Evolutionary conservation across 352 stramenopile species (phyloP), one percentile per base, ranked within the genome.

Genomic region (Aphanomyces euteiches): DNA sequence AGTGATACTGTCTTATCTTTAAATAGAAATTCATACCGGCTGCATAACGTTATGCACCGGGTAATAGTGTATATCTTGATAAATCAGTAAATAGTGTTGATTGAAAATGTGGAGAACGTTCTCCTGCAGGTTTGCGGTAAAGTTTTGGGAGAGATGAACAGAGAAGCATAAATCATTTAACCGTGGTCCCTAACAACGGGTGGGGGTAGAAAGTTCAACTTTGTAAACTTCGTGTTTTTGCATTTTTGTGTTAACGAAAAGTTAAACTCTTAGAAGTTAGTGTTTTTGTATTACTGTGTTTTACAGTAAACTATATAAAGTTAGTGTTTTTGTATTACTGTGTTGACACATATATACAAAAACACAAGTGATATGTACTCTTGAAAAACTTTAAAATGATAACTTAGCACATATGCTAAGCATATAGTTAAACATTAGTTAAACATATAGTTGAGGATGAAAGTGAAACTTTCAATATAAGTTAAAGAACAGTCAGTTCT

Each of bases 81-180:
- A 60, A 60, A 60, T 60, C 54, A 60, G 54, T 60, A 60, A 60
- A 60, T 60, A 60, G 54, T 60, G 54, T 60, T 60, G 54, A 60
- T 60, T 60, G 17, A 60, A 8, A 15, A 13, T 8, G 54, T 60
- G 54, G 21, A 60, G 7, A 60, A 60, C 54, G 54, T 60, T 60
- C 7, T 60, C 54, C 54, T 15, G 54, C 54, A 60, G 36, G 54
- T 60, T 60, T n/a, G 54, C 54, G 54, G 54, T 60, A 60, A 60
- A 60, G 54, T 60, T 60, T 8, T n/a, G n/a, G 13, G 7, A 60
- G n/a, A 40, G 36, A 60, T 48, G 43, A 48, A 48, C 43, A 60
- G 36, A 60, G 54, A 41, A 40, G 36, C 21, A 41, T 15, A 41
- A 41, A 60, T 60, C 21, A 40, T 60, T 60, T 60, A 40, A 60